Percentiles rank a stretch among this genome's conserved stretches.
phyloP scores from a whole-genome alignment of 352 stramenopile species.

The Detonula confervacea region DNA sequence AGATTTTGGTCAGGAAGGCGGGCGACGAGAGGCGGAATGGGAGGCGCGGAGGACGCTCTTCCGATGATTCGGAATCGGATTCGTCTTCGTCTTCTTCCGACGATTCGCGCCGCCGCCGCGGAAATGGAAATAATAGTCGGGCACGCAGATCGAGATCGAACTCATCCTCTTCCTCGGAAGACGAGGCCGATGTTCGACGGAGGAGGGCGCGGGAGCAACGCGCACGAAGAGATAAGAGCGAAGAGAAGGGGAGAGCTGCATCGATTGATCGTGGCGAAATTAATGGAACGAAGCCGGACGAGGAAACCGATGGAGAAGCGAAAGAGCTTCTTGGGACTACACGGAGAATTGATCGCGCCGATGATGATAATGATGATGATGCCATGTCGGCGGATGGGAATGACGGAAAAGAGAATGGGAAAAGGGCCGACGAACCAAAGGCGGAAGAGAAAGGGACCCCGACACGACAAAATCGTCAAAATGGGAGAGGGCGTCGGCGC shows the following conservation, averaged over 20 bases:
- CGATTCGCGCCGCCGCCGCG: background rate
- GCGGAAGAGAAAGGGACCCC: slow-evolving; percentile 7
- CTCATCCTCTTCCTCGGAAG: slow-evolving; percentile 47
- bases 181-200: slow-evolving; percentile 46
- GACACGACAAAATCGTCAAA: background rate
- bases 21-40: slow-evolving; percentile 33
- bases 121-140: slow-evolving; percentile 6
- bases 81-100: slow-evolving; percentile 25
- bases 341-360: too few species aligned
- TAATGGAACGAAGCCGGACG: slow-evolving; percentile 15
- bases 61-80: slow-evolving; percentile 28
- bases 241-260: background rate
- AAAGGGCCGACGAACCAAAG: background rate
- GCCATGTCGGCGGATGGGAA: slow-evolving; percentile 32
- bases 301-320: background rate
- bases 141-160: slow-evolving; percentile 9
- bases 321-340: too few species aligned
- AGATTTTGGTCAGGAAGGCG: slow-evolving; percentile 27
- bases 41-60: slow-evolving; percentile 7
- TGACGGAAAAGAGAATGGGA: slow-evolving; percentile 1
- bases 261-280: slow-evolving; percentile 1
- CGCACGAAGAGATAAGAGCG: background rate
- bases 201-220: slow-evolving; percentile 40
- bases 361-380: slow-evolving; percentile 23
- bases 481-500: slow-evolving; percentile 3